Base-by-base conservation (phyloP, 331 rosid genomes). In the Telfairia occidentalis region DNA sequence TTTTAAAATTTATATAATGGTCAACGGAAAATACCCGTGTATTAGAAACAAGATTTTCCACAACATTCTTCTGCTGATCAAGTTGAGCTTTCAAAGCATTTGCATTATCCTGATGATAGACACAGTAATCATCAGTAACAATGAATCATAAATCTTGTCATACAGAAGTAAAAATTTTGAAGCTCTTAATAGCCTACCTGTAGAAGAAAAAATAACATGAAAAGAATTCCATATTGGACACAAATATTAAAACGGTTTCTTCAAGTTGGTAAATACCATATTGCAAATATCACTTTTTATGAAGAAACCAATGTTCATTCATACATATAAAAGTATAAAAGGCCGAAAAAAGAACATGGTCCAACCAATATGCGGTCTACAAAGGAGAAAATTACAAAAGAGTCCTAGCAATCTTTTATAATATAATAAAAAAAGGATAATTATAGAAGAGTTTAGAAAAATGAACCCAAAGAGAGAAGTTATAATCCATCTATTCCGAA, bases 61-160 rank as follows among this genome's bases (percentile, higher is more conserved):
- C 98, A 74, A 92, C 98, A 78, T 80, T 32, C 82, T 92, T 90
- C 82, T 92, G 98, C 78, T 92, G 98, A 87, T 92, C 98, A 73
- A 92, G 96, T 86, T 92, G 98, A 80, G 85, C 74, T 80, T 87
- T 92, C 89, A 92, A 66, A 79, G 96, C 70, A 81, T 81, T 86
- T 53, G 98, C 98, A 86, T 90, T 92, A 80, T 92, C 98, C 98
- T 92, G 96, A 42, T 45, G 10, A 76, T 16, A 54, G 23, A 34
- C 34, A 38, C n/a, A 13, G 26, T 38, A 40, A 43, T 37, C 29
- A 45, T 61, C 49, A 28, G 60, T 24, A 38, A 71, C 13, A 19
- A 34, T 12, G 24, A 10, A 12, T 48, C 24, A 34, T 23, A 53
- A 77, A 38, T 77, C 61, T 70, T 43, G n/a, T 2, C 32, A 42